Percentiles rank a stretch among this genome's conserved stretches.
These are phyloP conservation scores for Aegilops umbellulata DNA, from an alignment of 176 grass and related monocot genomes.

Conservation along the genomic window DNA sequence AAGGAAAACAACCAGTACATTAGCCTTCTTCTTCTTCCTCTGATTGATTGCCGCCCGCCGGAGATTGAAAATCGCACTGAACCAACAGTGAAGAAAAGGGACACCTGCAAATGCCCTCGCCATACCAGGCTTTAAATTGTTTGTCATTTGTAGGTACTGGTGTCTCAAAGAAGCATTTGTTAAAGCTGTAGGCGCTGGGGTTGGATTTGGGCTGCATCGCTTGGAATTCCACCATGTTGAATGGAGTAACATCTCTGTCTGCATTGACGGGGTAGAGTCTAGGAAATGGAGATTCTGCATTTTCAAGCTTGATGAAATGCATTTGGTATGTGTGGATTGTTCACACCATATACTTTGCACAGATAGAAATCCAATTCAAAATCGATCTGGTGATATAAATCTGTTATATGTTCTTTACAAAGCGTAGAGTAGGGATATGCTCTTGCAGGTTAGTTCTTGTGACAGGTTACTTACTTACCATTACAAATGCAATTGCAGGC, in stretches of 20 bases:
- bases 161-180: slow-evolving; percentile 88
- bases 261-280: slow-evolving; percentile 60
- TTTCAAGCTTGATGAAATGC: slow-evolving; percentile 38
- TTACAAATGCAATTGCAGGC: slow-evolving; percentile 45
- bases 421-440: background rate
- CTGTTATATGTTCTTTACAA: background rate
- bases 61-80: no score
- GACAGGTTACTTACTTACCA: slow-evolving; percentile 1
- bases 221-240: slow-evolving; percentile 69
- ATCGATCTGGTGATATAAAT: background rate
- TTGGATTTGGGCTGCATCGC: slow-evolving; percentile 68
- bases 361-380: background rate
- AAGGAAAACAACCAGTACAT: no score
- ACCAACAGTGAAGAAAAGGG: no score
- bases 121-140: background rate
- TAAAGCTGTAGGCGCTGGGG: slow-evolving; percentile 71
- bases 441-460: background rate
- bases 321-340: slow-evolving; percentile 30
- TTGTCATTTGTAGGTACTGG: slow-evolving; percentile 60
- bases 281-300: slow-evolving; percentile 49
- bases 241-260: slow-evolving; percentile 54
- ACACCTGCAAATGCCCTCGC: no score
- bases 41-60: no score
- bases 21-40: no score
- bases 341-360: background rate